These are phyloP conservation scores for Tulasnella calospora DNA, from an alignment of 768 basidiomycete genomes.

Conservation along the genomic window DNA sequence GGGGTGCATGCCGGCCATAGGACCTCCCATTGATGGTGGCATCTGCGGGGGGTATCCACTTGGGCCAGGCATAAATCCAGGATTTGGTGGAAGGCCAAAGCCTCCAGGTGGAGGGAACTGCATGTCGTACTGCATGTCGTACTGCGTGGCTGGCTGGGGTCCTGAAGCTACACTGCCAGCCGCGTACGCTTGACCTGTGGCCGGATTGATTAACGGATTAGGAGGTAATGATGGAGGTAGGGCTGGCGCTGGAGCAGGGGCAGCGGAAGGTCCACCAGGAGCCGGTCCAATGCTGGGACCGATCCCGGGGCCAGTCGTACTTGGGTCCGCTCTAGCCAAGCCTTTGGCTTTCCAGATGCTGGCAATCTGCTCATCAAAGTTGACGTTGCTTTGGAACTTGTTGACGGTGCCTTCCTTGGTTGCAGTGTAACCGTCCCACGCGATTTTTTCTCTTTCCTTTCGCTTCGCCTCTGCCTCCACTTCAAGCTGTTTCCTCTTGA, in stretches of 20 bases:
- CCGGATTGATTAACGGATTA: slow-evolving; percentile 46
- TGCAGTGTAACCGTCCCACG: slow-evolving; percentile 98
- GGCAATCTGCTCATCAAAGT: slow-evolving; percentile 96
- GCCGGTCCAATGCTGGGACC: slow-evolving; percentile 85
- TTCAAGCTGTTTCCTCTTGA: slow-evolving; percentile 72
- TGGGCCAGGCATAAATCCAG: slow-evolving; percentile 62
- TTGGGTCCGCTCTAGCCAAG: slow-evolving; percentile 55
- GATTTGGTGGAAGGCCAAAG: slow-evolving; percentile 80
- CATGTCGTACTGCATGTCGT: no score
- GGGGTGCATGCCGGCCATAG: slow-evolving; percentile 55
- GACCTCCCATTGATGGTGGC: neutral
- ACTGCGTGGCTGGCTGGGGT: slow-evolving; percentile 75
- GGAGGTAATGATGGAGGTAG: slow-evolving; percentile 50
- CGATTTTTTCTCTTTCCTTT: slow-evolving; percentile 87
- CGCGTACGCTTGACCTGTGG: slow-evolving; percentile 48
- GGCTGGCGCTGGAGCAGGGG: slow-evolving; percentile 43
- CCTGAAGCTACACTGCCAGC: slow-evolving; percentile 88
- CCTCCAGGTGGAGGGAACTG: slow-evolving; percentile 42
- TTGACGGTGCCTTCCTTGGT: slow-evolving; percentile 87
- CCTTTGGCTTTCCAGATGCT: slow-evolving; percentile 89
- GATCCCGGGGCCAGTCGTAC: slow-evolving; percentile 43
- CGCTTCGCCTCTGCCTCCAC: slow-evolving; percentile 76
- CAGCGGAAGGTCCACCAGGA: slow-evolving; percentile 53
- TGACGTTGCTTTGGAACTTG: slow-evolving; percentile 89
- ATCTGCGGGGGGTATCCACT: slow-evolving; percentile 17